These are phyloP conservation scores for Extremus antarcticus DNA, from an alignment of 495 filamentous ascomycete genomes.

Conservation along the genomic window DNA sequence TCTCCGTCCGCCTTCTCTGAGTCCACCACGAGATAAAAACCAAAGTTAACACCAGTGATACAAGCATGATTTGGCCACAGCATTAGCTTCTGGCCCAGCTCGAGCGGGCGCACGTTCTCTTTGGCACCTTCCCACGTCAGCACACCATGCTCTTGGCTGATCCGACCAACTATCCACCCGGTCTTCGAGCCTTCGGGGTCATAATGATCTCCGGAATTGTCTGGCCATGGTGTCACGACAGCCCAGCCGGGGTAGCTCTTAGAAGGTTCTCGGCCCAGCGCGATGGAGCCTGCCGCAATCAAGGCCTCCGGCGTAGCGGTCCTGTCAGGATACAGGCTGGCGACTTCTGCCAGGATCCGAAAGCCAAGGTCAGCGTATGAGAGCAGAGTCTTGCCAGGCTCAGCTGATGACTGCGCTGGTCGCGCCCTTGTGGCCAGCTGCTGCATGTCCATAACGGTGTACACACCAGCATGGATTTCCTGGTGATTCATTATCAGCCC, in stretches of 20 bases:
- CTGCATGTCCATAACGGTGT: slow-evolving; percentile 69
- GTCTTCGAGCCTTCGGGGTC: slow-evolving; percentile 23
- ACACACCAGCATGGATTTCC: slow-evolving; percentile 64
- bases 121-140: slow-evolving; percentile 34
- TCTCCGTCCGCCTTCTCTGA: slow-evolving; percentile 41
- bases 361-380: slow-evolving; percentile 51
- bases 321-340: slow-evolving; percentile 54
- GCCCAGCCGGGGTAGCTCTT: slow-evolving; percentile 63
- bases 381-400: slow-evolving; percentile 28
- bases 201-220: slow-evolving; percentile 12
- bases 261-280: slow-evolving; percentile 68
- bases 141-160: slow-evolving; percentile 35
- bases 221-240: slow-evolving; percentile 40
- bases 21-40: slow-evolving; percentile 70
- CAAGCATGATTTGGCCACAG: slow-evolving; percentile 84
- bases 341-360: slow-evolving; percentile 61
- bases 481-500: no score
- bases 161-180: slow-evolving; percentile 33
- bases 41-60: slow-evolving; percentile 60
- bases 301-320: slow-evolving; percentile 51
- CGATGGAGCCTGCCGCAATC: slow-evolving; percentile 58
- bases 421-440: slow-evolving; percentile 64
- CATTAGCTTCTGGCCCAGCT: slow-evolving; percentile 50
- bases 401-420: slow-evolving; percentile 6
- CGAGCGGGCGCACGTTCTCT: slow-evolving; percentile 45